phyloP scores from a whole-genome alignment of 768 basidiomycete species.

The Mycena belliarum region DNA sequence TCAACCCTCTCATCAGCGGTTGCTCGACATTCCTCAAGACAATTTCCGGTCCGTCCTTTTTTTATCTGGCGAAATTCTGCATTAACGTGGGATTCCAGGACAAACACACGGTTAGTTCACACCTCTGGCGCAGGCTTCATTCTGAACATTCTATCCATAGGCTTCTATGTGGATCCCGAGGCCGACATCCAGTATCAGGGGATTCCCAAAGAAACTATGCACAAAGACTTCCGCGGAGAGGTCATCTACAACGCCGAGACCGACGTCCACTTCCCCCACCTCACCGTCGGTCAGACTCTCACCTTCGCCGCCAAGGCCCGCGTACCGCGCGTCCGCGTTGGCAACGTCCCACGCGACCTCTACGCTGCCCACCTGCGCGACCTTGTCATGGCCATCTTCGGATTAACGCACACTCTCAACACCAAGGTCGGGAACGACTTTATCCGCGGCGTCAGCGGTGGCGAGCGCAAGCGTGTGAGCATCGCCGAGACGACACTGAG shows the following conservation, averaged over 20 bases:
- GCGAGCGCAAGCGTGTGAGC: slow-evolving; percentile 62
- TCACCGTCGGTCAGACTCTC: slow-evolving; percentile 50
- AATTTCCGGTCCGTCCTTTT: slow-evolving; percentile 32
- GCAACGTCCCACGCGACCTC: slow-evolving; percentile 32
- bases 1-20: slow-evolving; percentile 24
- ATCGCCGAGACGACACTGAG: slow-evolving; percentile 53
- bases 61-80: not conserved
- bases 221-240: slow-evolving; percentile 47
- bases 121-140: not conserved
- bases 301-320: slow-evolving; percentile 55
- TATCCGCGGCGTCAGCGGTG: slow-evolving; percentile 55
- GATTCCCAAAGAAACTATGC: slow-evolving; percentile 44
- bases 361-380: slow-evolving; percentile 40
- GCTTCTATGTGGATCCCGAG: slow-evolving; percentile 12
- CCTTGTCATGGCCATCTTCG: slow-evolving; percentile 56
- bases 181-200: slow-evolving; percentile 32
- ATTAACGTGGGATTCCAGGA: slow-evolving; percentile 8
- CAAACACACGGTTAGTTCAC: slow-evolving; percentile 32
- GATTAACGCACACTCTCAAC: slow-evolving; percentile 57
- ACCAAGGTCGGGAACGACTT: slow-evolving; percentile 66
- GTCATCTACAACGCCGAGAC: slow-evolving; percentile 44
- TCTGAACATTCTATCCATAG: not conserved
- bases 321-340: slow-evolving; percentile 37
- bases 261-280: slow-evolving; percentile 52
- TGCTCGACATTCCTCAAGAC: slow-evolving; percentile 54